Evolutionary conservation across 805 yeast genomes (phyloP).

Genomic region (Cyberlindnera americana): DNA sequence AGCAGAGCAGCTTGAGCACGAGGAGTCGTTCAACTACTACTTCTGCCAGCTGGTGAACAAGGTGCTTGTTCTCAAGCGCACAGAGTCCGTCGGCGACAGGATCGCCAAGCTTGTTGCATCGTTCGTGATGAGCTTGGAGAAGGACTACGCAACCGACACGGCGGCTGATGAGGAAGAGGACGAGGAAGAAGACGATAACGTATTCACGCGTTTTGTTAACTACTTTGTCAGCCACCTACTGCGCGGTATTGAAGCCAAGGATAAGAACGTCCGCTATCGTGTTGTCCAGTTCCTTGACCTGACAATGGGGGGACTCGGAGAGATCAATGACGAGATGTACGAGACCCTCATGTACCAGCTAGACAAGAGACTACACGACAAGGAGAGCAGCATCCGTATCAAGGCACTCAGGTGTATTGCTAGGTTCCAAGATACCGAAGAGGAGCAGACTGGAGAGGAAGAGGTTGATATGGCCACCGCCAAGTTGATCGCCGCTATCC

Average conservation of each 20-base stretch:
- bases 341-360: slow-evolving; percentile 59
- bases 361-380: slow-evolving; percentile 62
- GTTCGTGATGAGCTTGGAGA: slow-evolving; percentile 48
- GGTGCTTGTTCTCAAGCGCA: slow-evolving; percentile 62
- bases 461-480: slow-evolving; percentile 45
- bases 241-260: slow-evolving; percentile 75
- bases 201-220: slow-evolving; percentile 53
- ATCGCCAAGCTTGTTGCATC: slow-evolving; percentile 64
- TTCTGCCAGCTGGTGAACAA: slow-evolving; percentile 63
- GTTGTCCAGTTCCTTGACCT: slow-evolving; percentile 73
- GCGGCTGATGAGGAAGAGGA: slow-evolving; percentile 25
- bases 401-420: slow-evolving; percentile 81
- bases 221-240: slow-evolving; percentile 60
- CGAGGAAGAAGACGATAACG: slow-evolving; percentile 37
- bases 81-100: slow-evolving; percentile 71
- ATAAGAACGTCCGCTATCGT: slow-evolving; percentile 74
- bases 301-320: slow-evolving; percentile 67
- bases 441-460: slow-evolving; percentile 29
- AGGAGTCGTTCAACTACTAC: slow-evolving; percentile 54
- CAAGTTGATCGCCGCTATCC: slow-evolving; percentile 48
- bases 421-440: slow-evolving; percentile 59
- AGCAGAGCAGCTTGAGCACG: slow-evolving; percentile 48
- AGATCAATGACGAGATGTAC: slow-evolving; percentile 69
- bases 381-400: slow-evolving; percentile 74
- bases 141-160: slow-evolving; percentile 25